These are phyloP conservation scores for Rhizopus sp. DNA, from an alignment of 371 early-diverging fungal species.

Conservation along the genomic window DNA sequence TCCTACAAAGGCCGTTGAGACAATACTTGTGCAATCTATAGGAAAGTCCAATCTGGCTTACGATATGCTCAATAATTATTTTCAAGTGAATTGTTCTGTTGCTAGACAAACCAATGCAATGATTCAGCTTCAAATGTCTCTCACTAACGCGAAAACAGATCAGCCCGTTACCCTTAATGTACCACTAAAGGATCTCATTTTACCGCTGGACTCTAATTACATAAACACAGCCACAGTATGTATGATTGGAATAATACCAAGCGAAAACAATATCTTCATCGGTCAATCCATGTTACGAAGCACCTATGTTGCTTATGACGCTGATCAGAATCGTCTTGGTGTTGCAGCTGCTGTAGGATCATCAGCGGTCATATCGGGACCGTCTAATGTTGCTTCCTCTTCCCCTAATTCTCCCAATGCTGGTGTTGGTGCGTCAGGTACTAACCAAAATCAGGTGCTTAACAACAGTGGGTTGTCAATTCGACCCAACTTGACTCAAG, in stretches of 20 bases:
- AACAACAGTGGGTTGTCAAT: too few species aligned
- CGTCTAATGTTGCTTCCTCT: neutral
- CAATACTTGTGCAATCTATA: constrained; percentile 25
- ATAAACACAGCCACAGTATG: constrained; percentile 30
- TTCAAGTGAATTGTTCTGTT: constrained; percentile 28
- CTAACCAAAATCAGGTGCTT: too few species aligned
- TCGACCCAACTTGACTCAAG: too few species aligned
- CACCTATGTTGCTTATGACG: constrained; percentile 27
- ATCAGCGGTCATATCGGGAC: neutral
- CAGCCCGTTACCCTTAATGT: constrained; percentile 29
- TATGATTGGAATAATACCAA: constrained; percentile 40
- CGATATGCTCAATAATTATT: constrained; percentile 28
- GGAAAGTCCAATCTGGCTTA: constrained; percentile 23
- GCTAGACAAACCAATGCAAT: constrained; percentile 20
- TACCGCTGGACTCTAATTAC: constrained; percentile 32
- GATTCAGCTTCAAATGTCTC: constrained; percentile 34
- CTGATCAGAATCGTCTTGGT: constrained; percentile 21
- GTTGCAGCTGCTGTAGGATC: constrained; percentile 24
- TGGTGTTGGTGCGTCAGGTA: too few species aligned
- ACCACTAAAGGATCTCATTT: constrained; percentile 34
- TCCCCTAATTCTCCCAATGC: too few species aligned
- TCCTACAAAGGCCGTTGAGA: constrained; percentile 24
- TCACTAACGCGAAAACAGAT: neutral
- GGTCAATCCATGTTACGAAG: constrained; percentile 16
- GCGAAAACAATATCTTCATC: neutral